Conservation (phyloP, 306 rosid species). For the Neltuma alba region DNA sequence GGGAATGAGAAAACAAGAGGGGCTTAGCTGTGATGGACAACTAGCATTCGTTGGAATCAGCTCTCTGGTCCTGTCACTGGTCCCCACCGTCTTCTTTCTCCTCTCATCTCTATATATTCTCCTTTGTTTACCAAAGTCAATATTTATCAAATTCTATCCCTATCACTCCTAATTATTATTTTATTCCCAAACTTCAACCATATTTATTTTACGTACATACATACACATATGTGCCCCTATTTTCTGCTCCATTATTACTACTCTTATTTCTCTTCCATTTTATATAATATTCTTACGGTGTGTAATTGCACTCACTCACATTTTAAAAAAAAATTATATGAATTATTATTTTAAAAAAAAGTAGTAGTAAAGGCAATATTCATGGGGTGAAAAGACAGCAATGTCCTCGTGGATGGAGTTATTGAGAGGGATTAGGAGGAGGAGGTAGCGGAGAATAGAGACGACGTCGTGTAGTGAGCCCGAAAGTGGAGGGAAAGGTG, state of each 20-base stretch:
- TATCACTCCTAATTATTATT: too few relatives aligned
- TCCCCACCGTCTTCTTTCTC: background rate
- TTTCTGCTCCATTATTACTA: background rate
- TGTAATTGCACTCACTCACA: too few relatives aligned
- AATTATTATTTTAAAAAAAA: too few relatives aligned
- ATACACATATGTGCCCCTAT: too few relatives aligned
- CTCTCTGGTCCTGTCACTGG: background rate
- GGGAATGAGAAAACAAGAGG: slow-evolving; percentile 3
- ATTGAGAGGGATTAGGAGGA: too few relatives aligned
- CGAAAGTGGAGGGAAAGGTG: slow-evolving; percentile 31
- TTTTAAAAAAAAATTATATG: too few relatives aligned
- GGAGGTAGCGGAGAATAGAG: background rate
- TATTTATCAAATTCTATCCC: background rate
- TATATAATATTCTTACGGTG: too few relatives aligned
- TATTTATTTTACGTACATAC: too few relatives aligned
- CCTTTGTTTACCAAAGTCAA: background rate
- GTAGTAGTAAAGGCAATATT: background rate
- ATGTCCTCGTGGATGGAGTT: background rate
- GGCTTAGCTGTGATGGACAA: background rate
- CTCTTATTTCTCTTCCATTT: background rate
- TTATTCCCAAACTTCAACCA: background rate
- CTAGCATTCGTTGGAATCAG: background rate
- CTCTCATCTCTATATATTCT: background rate
- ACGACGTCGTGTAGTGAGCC: slow-evolving; percentile 27
- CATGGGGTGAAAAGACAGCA: background rate